Evolutionary conservation across 345 rosid genomes (phyloP).

Genomic region (Geranium brycei): DNA sequence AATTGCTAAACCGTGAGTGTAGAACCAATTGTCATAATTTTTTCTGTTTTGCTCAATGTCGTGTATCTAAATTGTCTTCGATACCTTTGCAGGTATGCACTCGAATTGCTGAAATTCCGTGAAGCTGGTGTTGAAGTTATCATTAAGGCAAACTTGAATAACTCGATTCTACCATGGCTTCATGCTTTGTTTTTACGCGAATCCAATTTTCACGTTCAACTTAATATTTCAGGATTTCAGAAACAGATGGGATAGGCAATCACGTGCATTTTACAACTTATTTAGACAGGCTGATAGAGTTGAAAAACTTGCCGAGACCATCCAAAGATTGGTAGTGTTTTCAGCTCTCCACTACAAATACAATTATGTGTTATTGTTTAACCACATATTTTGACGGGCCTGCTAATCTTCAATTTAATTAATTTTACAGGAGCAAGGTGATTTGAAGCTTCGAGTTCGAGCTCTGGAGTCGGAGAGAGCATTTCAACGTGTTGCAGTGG

Average conservation of each 20-base stretch:
- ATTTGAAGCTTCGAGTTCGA: conserved; percentile 88
- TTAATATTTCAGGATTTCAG: conserved; percentile 56
- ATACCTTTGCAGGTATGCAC: conserved; percentile 56
- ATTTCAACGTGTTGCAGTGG: conserved; percentile 88
- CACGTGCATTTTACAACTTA: conserved; percentile 81
- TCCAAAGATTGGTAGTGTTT: conserved; percentile 62
- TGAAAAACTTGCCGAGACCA: conserved; percentile 72
- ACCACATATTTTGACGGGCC: background rate
- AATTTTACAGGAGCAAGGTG: conserved; percentile 83
- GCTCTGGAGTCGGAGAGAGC: conserved; percentile 89
- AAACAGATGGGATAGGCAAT: conserved; percentile 90
- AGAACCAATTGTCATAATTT: conserved; percentile 3
- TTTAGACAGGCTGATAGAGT: conserved; percentile 96
- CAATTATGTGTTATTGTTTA: background rate
- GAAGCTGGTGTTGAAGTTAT: conserved; percentile 95
- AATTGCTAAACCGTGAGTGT: conserved; percentile 91
- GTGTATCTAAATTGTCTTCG: conserved; percentile 12
- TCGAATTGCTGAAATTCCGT: conserved; percentile 77
- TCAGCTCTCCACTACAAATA: conserved; percentile 1
- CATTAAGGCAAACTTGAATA: conserved; percentile 45
- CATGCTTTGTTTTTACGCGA: background rate
- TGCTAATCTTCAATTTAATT: conserved; percentile 2
- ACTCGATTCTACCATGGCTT: conserved; percentile 8
- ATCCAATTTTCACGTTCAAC: conserved; percentile 4
- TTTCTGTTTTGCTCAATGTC: background rate